Evolutionary conservation across 306 rosid genomes (phyloP).

Genomic region (Quercus gilva): DNA sequence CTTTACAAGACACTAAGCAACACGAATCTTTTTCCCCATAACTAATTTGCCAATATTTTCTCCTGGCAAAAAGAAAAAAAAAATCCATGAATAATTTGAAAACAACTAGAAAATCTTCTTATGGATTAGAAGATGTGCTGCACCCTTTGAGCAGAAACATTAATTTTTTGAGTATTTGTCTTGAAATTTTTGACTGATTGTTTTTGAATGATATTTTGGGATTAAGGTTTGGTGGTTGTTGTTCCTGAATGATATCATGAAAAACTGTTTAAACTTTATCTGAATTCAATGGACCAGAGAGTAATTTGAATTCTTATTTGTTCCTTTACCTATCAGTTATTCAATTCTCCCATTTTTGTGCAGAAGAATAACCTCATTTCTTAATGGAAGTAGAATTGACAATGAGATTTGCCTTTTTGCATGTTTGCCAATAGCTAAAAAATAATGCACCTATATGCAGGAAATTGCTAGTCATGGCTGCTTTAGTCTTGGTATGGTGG

Average conservation of each 20-base stretch:
- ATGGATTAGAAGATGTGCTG: no score
- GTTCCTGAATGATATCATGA: background rate
- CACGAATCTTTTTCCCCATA: no score
- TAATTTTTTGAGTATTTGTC: background rate
- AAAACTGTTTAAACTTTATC: background rate
- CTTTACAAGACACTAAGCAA: no score
- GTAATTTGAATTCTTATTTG: background rate
- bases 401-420: background rate
- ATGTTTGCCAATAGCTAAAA: slow-evolving; percentile 8
- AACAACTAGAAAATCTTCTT: no score
- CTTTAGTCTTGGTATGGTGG: slow-evolving; percentile 96
- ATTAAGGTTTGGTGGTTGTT: background rate
- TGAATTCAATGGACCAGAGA: background rate
- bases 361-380: background rate
- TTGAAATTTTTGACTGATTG: background rate
- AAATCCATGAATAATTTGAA: no score
- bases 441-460: slow-evolving; percentile 35
- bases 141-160: no score
- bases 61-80: no score
- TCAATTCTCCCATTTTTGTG: background rate
- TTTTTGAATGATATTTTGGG: background rate
- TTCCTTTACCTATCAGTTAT: background rate
- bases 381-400: slow-evolving; percentile 4
- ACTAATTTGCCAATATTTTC: no score
- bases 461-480: slow-evolving; percentile 94